phyloP scores from a whole-genome alignment of 2,329 filamentous ascomycete genomes.

The Colletotrichum falcatum region DNA sequence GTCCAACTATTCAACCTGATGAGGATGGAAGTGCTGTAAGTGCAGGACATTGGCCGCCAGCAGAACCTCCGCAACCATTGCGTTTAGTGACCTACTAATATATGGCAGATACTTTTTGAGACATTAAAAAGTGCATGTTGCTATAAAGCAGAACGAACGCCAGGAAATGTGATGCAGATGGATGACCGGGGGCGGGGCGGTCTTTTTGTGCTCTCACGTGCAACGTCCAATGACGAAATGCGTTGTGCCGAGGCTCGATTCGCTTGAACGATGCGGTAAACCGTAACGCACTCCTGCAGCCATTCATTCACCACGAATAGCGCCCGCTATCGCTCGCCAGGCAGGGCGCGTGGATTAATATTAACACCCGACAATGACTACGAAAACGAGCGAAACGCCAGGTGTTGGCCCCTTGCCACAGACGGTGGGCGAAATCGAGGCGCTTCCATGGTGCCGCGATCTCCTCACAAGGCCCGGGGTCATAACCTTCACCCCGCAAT shows the following conservation, averaged over 20 bases:
- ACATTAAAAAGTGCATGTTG: no score
- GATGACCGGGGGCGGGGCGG: neutral
- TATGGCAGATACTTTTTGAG: no score
- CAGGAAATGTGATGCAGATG: neutral
- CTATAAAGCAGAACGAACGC: neutral
- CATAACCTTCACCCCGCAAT: slow-evolving; percentile 51
- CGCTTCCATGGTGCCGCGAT: slow-evolving; percentile 52
- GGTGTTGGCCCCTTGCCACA: slow-evolving; percentile 1
- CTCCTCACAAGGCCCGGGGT: slow-evolving; percentile 46
- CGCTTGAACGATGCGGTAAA: neutral
- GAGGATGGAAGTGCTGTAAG: neutral
- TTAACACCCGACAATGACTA: slow-evolving; percentile 2
- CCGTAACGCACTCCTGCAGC: no score
- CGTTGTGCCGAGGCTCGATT: slow-evolving; percentile 29
- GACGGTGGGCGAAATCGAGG: slow-evolving; percentile 47
- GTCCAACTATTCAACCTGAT: neutral
- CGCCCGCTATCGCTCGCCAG: neutral
- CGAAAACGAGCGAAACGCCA: no score
- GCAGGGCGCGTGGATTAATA: neutral
- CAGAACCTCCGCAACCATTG: neutral
- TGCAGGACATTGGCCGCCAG: neutral
- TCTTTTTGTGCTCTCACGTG: slow-evolving; percentile 26
- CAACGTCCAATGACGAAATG: neutral
- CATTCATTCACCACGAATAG: neutral
- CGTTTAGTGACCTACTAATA: no score